A percentile compares a stretch with the other conserved stretches of the same genome.
These are phyloP conservation scores for Comarum palustre DNA, from an alignment of 306 rosid genomes.

Conservation along the genomic window DNA sequence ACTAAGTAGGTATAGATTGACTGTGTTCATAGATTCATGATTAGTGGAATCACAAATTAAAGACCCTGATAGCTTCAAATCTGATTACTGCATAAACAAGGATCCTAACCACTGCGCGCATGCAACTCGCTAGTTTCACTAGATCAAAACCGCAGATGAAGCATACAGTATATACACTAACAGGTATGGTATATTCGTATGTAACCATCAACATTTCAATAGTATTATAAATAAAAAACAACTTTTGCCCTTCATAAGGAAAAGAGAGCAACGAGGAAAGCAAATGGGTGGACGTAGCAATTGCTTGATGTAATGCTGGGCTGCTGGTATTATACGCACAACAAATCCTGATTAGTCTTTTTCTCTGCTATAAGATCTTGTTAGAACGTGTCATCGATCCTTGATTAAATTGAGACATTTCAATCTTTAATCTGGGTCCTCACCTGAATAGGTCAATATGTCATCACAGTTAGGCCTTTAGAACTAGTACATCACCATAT, in stretches of 20 bases:
- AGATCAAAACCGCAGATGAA: background rate
- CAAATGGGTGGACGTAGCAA: background rate
- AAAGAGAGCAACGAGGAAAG: background rate
- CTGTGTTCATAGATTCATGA: background rate
- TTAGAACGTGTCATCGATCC: no score
- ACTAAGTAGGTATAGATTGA: background rate
- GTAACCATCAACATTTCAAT: background rate
- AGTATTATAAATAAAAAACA: no score
- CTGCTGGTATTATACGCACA: no score
- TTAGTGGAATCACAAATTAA: background rate
- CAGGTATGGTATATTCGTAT: no score
- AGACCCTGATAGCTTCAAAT: background rate
- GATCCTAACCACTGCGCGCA: slow-evolving; percentile 3
- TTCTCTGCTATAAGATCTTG: no score
- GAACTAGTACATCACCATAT: background rate
- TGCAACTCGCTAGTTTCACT: background rate
- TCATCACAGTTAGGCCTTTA: background rate
- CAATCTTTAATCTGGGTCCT: background rate
- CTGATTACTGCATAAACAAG: background rate
- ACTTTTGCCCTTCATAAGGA: background rate
- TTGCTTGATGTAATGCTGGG: no score
- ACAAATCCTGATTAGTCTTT: no score
- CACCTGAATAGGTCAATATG: background rate
- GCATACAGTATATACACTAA: no score
- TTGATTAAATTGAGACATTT: no score